Percentiles rank a stretch among this genome's conserved stretches.
Conservation (phyloP, 2,329 filamentous ascomycete genomes). For the Orbilia javanica region DNA sequence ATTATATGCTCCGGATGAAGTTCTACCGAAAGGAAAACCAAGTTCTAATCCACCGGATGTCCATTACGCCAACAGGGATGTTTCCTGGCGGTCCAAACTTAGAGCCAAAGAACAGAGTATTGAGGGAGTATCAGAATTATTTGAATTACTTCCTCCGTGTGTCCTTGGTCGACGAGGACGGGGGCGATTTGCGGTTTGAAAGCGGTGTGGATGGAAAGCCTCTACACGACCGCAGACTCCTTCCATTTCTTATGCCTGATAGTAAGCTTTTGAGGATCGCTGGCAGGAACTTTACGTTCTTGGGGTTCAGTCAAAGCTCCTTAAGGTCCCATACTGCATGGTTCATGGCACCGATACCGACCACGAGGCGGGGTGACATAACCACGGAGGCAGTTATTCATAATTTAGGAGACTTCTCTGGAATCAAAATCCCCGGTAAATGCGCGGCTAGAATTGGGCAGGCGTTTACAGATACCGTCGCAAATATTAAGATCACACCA, state of each 20-base stretch:
- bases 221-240: constrained; percentile 69
- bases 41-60: constrained; percentile 70
- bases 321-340: constrained; percentile 78
- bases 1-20: constrained; percentile 53
- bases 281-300: constrained; percentile 74
- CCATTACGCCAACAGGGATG: constrained; percentile 73
- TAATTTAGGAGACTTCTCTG: constrained; percentile 69
- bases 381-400: constrained; percentile 67
- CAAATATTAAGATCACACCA: constrained; percentile 65
- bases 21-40: constrained; percentile 65
- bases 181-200: constrained; percentile 74
- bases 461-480: constrained; percentile 81
- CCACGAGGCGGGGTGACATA: constrained; percentile 59
- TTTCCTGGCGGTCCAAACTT: constrained; percentile 73
- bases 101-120: constrained; percentile 77
- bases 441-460: constrained; percentile 74
- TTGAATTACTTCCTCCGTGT: constrained; percentile 77
- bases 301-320: constrained; percentile 85
- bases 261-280: constrained; percentile 73
- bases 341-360: constrained; percentile 71
- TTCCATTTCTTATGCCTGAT: constrained; percentile 70
- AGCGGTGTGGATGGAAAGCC: constrained; percentile 64
- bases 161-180: constrained; percentile 80
- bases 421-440: constrained; percentile 70
- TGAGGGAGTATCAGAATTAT: constrained; percentile 74